Percentiles rank a stretch among this genome's conserved stretches.
Evolutionary conservation across 108 stramenopile species (phyloP).

Genomic region (Pseudonitzschia delicatissima): DNA sequence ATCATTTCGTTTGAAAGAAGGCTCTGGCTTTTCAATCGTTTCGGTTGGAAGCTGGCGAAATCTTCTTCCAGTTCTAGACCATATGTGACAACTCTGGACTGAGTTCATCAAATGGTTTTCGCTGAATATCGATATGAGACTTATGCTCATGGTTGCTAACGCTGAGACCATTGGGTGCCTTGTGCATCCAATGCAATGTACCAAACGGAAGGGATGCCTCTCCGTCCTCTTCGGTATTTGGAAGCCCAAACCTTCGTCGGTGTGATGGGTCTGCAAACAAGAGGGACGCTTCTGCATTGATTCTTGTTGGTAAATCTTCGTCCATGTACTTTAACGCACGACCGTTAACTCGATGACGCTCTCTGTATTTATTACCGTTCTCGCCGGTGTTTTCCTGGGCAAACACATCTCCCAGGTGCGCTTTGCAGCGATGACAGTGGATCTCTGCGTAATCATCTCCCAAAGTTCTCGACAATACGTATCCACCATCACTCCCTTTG

Average conservation of each 20-base stretch:
- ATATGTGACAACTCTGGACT: too few relatives aligned
- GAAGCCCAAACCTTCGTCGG: slow-evolving; percentile 17
- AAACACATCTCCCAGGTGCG: slow-evolving; percentile 25
- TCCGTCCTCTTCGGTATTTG: background rate
- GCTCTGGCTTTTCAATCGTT: too few relatives aligned
- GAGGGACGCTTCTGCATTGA: slow-evolving; percentile 9
- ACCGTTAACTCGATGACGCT: slow-evolving; percentile 35
- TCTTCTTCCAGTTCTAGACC: too few relatives aligned
- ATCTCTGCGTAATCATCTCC: slow-evolving; percentile 23
- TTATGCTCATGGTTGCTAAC: background rate
- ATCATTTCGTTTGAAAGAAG: too few relatives aligned
- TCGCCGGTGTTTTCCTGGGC: slow-evolving; percentile 16
- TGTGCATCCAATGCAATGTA: background rate
- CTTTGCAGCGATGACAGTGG: slow-evolving; percentile 38
- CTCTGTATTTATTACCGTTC: slow-evolving; percentile 7
- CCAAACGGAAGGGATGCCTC: background rate
- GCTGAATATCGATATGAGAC: too few relatives aligned
- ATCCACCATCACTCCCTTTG: background rate
- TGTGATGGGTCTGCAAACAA: slow-evolving; percentile 27
- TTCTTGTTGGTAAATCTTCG: slow-evolving; percentile 21
- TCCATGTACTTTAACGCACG: slow-evolving; percentile 30
- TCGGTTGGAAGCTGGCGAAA: too few relatives aligned
- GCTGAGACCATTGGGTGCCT: background rate
- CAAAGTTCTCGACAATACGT: background rate
- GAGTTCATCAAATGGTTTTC: too few relatives aligned